These are phyloP conservation scores for Austroboletus olivaceoglutinosus DNA, from an alignment of 1,284 basidiomycete genomes.

Conservation along the genomic window DNA sequence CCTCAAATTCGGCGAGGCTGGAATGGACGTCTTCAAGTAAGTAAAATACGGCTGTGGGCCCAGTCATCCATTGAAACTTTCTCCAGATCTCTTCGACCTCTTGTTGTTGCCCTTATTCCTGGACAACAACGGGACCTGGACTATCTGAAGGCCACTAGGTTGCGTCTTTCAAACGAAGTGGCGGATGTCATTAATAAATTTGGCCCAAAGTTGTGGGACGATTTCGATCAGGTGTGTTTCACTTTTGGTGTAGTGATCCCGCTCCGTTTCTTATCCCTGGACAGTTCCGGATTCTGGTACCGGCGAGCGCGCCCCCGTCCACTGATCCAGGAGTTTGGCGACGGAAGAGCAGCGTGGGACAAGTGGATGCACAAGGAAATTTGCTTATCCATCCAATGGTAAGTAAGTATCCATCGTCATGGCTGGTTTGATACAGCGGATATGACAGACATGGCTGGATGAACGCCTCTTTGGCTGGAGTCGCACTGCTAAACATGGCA, in stretches of 20 bases:
- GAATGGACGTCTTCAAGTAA: slow-evolving; percentile 97
- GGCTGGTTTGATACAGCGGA: background rate
- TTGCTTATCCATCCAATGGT: slow-evolving; percentile 80
- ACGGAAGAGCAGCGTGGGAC: slow-evolving; percentile 70
- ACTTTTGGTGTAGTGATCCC: background rate
- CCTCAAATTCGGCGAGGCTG: slow-evolving; percentile 97
- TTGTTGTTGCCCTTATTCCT: slow-evolving; percentile 88
- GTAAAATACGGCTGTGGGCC: slow-evolving; percentile 26
- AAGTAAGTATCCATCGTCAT: slow-evolving; percentile 11
- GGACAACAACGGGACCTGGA: slow-evolving; percentile 87
- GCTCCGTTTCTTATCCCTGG: slow-evolving; percentile 6
- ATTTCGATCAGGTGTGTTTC: slow-evolving; percentile 75
- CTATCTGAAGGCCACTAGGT: slow-evolving; percentile 77
- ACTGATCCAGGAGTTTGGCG: slow-evolving; percentile 67
- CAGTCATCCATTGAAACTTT: slow-evolving; percentile 38
- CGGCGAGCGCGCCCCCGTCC: slow-evolving; percentile 79
- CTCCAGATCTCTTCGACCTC: slow-evolving; percentile 82
- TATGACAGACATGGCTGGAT: slow-evolving; percentile 78
- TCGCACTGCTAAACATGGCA: slow-evolving; percentile 64
- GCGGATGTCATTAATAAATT: slow-evolving; percentile 88
- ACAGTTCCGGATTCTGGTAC: slow-evolving; percentile 80
- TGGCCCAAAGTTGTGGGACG: slow-evolving; percentile 84
- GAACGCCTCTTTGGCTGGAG: slow-evolving; percentile 94
- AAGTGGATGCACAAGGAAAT: slow-evolving; percentile 76
- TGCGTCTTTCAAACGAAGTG: slow-evolving; percentile 83